These are phyloP conservation scores for Artemisia annua DNA, from an alignment of 129 eudicot species.

Conservation along the genomic window DNA sequence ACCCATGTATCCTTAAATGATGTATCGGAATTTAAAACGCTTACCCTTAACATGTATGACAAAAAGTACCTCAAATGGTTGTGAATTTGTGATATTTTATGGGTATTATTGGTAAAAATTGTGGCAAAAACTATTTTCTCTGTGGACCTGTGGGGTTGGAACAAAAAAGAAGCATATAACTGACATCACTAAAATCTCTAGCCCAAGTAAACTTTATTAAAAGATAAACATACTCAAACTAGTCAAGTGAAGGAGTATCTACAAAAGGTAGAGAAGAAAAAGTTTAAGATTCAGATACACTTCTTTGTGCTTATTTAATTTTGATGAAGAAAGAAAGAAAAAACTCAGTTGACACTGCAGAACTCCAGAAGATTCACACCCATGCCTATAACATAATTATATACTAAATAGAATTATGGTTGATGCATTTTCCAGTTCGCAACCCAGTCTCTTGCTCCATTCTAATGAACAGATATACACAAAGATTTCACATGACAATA, in stretches of 20 bases:
- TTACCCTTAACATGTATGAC: no score
- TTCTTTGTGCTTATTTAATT: background rate
- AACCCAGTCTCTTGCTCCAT: slow-evolving; percentile 27
- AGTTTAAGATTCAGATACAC: slow-evolving; percentile 14
- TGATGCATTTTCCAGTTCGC: slow-evolving; percentile 30
- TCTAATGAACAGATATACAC: slow-evolving; percentile 22
- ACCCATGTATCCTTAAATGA: no score
- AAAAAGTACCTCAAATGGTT: no score
- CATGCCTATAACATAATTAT: slow-evolving; percentile 19
- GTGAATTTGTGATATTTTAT: no score
- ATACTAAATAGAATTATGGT: slow-evolving; percentile 16
- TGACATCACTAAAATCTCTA: slow-evolving; percentile 8
- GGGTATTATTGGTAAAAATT: no score
- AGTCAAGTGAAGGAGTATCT: background rate
- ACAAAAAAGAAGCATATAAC: slow-evolving; percentile 13
- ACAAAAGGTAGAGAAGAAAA: slow-evolving; percentile 9
- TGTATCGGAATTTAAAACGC: no score
- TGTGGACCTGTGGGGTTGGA: no score
- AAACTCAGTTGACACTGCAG: slow-evolving; percentile 9
- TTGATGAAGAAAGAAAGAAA: background rate
- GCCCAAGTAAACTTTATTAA: no score
- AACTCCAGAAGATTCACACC: slow-evolving; percentile 8
- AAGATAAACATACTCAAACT: background rate
- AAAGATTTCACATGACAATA: slow-evolving; percentile 19
- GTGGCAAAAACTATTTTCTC: no score